Percentiles rank a stretch among this genome's conserved stretches.
These are phyloP conservation scores for Leucocoprinus gongylophorus DNA, from an alignment of 1,284 basidiomycete genomes.

Conservation along the genomic window DNA sequence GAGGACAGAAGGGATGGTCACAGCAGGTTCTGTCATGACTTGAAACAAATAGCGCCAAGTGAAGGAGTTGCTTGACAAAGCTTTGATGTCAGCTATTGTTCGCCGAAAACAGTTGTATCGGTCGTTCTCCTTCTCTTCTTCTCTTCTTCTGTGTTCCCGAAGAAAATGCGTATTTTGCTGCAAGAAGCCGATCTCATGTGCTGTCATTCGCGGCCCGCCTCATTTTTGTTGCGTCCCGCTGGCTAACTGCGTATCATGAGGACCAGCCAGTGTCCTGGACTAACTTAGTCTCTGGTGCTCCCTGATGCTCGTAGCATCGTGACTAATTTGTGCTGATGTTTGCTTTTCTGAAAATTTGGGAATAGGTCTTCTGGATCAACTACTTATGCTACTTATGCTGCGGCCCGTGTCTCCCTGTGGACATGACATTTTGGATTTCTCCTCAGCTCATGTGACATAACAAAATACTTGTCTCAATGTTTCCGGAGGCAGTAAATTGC, in stretches of 20 bases:
- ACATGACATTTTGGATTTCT: too few species aligned
- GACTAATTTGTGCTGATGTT: neutral
- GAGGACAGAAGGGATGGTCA: neutral
- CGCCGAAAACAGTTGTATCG: constrained; percentile 1
- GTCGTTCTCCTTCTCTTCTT: neutral
- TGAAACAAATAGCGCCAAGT: neutral
- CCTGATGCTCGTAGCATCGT: neutral
- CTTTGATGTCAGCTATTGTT: constrained; percentile 1
- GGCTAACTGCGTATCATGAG: constrained; percentile 3
- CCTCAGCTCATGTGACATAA: neutral
- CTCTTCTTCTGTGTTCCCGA: neutral
- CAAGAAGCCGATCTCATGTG: neutral
- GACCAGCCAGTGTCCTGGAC: neutral
- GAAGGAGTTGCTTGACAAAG: constrained; percentile 6
- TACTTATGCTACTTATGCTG: neutral
- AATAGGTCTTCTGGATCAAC: neutral
- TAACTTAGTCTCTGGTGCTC: neutral
- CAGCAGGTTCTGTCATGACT: neutral
- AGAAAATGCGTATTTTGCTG: constrained; percentile 1
- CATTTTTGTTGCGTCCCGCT: neutral
- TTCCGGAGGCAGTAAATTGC: neutral
- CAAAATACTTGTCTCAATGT: too few species aligned
- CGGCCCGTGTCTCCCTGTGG: neutral
- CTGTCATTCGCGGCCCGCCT: neutral
- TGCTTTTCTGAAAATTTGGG: neutral